Evolutionary conservation across 805 yeast genomes (phyloP).

Genomic region (Candida corydali): DNA sequence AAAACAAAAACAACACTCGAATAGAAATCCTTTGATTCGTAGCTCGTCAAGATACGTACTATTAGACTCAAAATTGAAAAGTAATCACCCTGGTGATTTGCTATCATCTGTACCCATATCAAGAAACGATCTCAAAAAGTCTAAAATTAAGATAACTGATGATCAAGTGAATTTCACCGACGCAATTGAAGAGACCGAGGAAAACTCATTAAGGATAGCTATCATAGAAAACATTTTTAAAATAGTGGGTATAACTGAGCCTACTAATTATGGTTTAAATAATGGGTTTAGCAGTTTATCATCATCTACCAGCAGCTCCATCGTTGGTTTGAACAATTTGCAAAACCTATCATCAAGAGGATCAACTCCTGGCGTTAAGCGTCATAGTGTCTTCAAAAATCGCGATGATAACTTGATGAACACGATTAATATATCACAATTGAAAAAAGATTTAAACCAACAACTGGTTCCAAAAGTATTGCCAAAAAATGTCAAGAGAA

Average conservation of each 20-base stretch:
- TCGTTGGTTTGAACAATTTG: constrained; percentile 15
- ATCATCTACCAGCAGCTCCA: constrained; percentile 26
- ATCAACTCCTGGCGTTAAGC: constrained; percentile 3
- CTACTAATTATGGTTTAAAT: background rate
- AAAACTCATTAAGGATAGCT: constrained; percentile 57
- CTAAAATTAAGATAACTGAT: background rate
- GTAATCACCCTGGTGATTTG: constrained; percentile 79
- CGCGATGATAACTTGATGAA: constrained; percentile 6
- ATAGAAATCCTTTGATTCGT: constrained; percentile 8
- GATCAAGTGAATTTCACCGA: constrained; percentile 37
- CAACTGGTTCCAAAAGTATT: background rate
- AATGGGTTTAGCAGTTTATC: constrained; percentile 1
- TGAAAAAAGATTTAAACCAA: background rate
- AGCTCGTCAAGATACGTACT: constrained; percentile 36
- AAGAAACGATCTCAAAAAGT: background rate
- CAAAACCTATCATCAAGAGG: constrained; percentile 1
- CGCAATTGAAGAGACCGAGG: constrained; percentile 67
- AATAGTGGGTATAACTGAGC: constrained; percentile 56
- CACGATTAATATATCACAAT: constrained; percentile 6
- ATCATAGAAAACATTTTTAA: constrained; percentile 68
- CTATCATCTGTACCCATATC: constrained; percentile 76
- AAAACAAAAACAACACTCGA: constrained; percentile 5
- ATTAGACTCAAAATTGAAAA: constrained; percentile 48
- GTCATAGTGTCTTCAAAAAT: constrained; percentile 4
- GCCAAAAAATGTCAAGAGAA: background rate